A percentile compares a stretch with the other conserved stretches of the same genome.
Evolutionary conservation across 495 filamentous ascomycete species (phyloP).

Genomic region (Annulohypoxylon stygium): DNA sequence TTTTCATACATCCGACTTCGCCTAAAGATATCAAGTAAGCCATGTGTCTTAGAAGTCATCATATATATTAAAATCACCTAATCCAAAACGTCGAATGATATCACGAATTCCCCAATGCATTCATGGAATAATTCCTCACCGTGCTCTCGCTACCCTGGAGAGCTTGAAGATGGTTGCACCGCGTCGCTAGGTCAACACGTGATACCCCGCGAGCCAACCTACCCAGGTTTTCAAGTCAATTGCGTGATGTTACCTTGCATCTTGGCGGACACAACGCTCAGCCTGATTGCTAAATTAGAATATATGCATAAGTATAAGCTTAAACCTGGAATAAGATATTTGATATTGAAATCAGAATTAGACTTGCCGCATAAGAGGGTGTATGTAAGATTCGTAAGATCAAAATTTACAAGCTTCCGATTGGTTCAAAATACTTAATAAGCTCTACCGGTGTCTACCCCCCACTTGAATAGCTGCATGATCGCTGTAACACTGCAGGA

Average conservation of each 20-base stretch:
- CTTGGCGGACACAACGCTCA: neutral
- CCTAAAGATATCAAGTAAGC: neutral
- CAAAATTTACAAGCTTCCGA: neutral
- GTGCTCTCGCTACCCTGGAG: neutral
- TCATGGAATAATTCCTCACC: neutral
- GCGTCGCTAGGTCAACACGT: neutral
- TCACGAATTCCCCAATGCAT: neutral
- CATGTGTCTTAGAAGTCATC: neutral
- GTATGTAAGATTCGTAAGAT: neutral
- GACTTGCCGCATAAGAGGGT: neutral
- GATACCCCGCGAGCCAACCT: neutral
- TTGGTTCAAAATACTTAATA: neutral
- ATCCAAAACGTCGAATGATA: neutral
- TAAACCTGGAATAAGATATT: neutral
- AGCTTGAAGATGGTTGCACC: neutral
- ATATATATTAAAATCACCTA: neutral
- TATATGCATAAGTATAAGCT: constrained; percentile 7
- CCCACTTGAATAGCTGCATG: too few species aligned
- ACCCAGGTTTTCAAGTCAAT: neutral
- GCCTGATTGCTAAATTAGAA: neutral
- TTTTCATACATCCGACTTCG: neutral
- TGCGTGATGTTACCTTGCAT: neutral
- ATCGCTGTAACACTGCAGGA: too few species aligned
- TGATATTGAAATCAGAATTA: neutral
- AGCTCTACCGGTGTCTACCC: too few species aligned